These are phyloP conservation scores for Hanseniaspora nectarophila DNA, from an alignment of 805 yeast genomes.

Conservation along the genomic window DNA sequence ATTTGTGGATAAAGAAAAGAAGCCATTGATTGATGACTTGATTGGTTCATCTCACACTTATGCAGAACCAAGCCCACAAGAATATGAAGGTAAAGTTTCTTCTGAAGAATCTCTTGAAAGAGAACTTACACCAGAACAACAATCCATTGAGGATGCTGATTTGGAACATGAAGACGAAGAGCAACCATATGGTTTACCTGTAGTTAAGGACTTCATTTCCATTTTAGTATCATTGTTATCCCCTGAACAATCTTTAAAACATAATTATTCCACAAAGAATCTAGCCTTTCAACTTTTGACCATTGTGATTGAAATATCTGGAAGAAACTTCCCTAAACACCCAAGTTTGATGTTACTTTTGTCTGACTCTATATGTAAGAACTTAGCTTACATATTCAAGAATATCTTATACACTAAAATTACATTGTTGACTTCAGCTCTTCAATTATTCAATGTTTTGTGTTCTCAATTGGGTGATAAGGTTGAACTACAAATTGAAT, in stretches of 20 bases:
- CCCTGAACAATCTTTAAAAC: conserved; percentile 70
- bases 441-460: conserved; percentile 64
- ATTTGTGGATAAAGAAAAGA: conserved; percentile 11
- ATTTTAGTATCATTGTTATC: conserved; percentile 68
- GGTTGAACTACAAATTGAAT: conserved; percentile 71
- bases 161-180: conserved; percentile 15
- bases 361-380: conserved; percentile 75
- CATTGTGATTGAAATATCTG: conserved; percentile 72
- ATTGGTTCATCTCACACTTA: conserved; percentile 17
- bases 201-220: conserved; percentile 64
- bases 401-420: conserved; percentile 49
- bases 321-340: conserved; percentile 47
- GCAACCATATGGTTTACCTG: conserved; percentile 47
- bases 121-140: not conserved
- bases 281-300: conserved; percentile 68
- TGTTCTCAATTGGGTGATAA: conserved; percentile 52
- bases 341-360: conserved; percentile 55
- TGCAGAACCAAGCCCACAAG: not conserved
- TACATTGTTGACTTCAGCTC: conserved; percentile 57
- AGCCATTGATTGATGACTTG: conserved; percentile 14
- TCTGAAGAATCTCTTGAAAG: not conserved
- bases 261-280: conserved; percentile 75
- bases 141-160: conserved; percentile 3
- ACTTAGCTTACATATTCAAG: conserved; percentile 68
- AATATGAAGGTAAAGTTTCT: conserved; percentile 15